Base-by-base conservation (phyloP, 2,329 filamentous ascomycete species). In the Hymenotorrendiella dingleyae region DNA sequence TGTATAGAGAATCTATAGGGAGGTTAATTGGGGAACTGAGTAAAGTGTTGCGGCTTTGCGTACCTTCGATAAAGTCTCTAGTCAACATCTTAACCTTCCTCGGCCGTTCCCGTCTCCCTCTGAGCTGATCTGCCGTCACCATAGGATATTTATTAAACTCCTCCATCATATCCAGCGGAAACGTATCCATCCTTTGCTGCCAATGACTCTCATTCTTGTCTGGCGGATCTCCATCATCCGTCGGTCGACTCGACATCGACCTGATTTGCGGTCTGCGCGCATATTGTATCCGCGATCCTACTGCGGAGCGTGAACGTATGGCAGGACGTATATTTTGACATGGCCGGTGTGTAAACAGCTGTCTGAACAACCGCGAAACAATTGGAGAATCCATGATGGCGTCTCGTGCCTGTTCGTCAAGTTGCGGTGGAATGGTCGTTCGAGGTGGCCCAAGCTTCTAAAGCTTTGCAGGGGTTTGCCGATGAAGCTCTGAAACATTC, bases 51-150 rank as follows among this genome's bases (percentile, higher is more conserved):
- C 16, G 12, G 19, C 28, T 19, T 17, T 23, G 62, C 64, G 53
- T 61, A 89, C 86, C 90, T 64, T 98, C 93, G 61, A 98, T 93
- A 61, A 98, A 98, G 72, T 98, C 94, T 53, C 94, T 78, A 62
- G 94, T 86, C 59, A 96, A 69, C 93, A 98, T 98, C 76, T 95
- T 96, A 54, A 95, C 90, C 63, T 85, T 77, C 59, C 78, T 78
- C 33, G 93, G 93, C 58, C 93, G 73, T 61, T 94, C 83, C 40
- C 70, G 81, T 41, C 85, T 75, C 53, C 66, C 70, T 54, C 83
- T 81, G 53, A 98, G 69, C 48, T 88, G 82, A 52, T 84, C 74
- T n/a, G 88, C 78, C 7, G 89, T 94, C 36, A 98, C 84, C 61
- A 84, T 80, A 0, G 93, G 90, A 59, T 87, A 95, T 57, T 78